Base-by-base conservation (phyloP, 1,284 basidiomycete species). In the Xerocomus minutiporus region DNA sequence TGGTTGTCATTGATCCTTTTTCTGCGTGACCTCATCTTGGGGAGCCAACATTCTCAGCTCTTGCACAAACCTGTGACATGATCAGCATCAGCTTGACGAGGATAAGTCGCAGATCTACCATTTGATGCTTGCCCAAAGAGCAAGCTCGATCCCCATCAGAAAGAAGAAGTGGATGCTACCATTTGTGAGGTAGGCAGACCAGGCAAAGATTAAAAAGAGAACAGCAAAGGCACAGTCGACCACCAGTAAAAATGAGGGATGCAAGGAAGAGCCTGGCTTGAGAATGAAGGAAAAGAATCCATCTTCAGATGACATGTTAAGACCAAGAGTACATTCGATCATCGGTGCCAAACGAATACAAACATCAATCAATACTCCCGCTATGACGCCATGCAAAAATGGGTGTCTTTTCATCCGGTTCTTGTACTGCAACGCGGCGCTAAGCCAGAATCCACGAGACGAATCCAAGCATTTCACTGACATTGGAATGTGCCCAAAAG, bases 91-190 rank as follows among this genome's bases (percentile, higher is more conserved):
- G 35, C 15, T 9, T 38, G 29, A 31, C 15, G 13, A 48, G 11
- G 25, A 40, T 34, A 43, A 46, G 40, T 26, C 1, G 42, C 26
- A 50, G 12, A 63, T 76, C 47, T 62, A 86, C 88, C 88, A 91
- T 71, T 91, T 91, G 1, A 90, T 76, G 60, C 84, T 89, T 31
- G 73, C 83, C 88, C 87, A 91, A 38, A 91, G 70, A 38, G 73
- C 78, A 28, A 82, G 62, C 60, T 84, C 83, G 50, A 91, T 82
- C 3, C 60, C 70, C 55, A 86, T 83, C 17, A 91, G 72, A 25
- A 73, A 73, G 29, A 87, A 72, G 32, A 89, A 71, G 62, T 91
- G 88, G 1, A 79, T 48, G 56, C 79, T 89, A 29, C 83, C 81
- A 11, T 71, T 69, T 1, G 86, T 85, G 23, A 83, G 57, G 62